These are phyloP conservation scores for Dalbergia oliveri DNA, from an alignment of 306 rosid genomes.

Conservation along the genomic window DNA sequence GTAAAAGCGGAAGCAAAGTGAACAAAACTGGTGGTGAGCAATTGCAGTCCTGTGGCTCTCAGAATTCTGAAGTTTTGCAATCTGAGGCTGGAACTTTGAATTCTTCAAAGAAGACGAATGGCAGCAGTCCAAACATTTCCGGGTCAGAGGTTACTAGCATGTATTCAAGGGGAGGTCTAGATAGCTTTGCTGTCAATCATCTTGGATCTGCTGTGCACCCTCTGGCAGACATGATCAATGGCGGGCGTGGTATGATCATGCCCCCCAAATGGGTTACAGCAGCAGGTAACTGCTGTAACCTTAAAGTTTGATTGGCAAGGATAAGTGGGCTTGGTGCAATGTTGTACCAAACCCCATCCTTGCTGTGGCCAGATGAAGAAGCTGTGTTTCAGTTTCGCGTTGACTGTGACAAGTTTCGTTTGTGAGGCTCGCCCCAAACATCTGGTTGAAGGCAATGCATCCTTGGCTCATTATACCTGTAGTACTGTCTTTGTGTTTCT, in stretches of 20 bases:
- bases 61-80: constrained; percentile 71
- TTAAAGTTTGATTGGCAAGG: constrained; percentile 64
- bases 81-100: constrained; percentile 75
- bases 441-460: constrained; percentile 71
- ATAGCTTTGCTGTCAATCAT: constrained; percentile 60
- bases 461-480: constrained; percentile 69
- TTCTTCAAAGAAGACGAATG: constrained; percentile 73
- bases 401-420: constrained; percentile 50
- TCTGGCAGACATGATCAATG: constrained; percentile 60
- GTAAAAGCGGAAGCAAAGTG: constrained; percentile 47
- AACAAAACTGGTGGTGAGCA: constrained; percentile 48
- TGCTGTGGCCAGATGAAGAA: constrained; percentile 65
- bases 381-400: constrained; percentile 42
- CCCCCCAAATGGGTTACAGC: constrained; percentile 87
- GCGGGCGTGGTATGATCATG: constrained; percentile 62
- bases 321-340: constrained; percentile 50
- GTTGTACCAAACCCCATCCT: constrained; percentile 50
- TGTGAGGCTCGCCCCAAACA: constrained; percentile 46
- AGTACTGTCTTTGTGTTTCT: constrained; percentile 40
- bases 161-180: constrained; percentile 63
- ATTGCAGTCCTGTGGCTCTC: constrained; percentile 64
- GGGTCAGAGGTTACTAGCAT: constrained; percentile 87
- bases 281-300: constrained; percentile 73
- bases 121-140: constrained; percentile 66
- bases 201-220: constrained; percentile 60